phyloP scores from a whole-genome alignment of 1,139 yeast species.

The Magnusiomyces ingens region DNA sequence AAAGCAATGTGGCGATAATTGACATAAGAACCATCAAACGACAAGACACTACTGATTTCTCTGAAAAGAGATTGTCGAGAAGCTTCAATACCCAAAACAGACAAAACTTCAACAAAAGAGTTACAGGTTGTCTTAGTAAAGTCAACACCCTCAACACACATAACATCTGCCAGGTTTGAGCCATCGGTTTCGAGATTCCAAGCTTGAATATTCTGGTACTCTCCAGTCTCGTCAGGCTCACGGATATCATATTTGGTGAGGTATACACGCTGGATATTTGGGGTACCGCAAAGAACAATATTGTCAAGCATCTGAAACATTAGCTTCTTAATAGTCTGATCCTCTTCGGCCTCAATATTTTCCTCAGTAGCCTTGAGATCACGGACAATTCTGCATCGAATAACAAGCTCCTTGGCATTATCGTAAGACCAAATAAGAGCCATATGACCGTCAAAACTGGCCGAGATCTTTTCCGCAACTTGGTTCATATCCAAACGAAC shows the following conservation, averaged over 20 bases:
- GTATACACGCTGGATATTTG: slow-evolving; percentile 85
- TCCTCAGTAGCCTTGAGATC: slow-evolving; percentile 92
- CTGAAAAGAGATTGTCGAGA: slow-evolving; percentile 90
- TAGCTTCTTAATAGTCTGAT: slow-evolving; percentile 88
- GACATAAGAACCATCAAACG: slow-evolving; percentile 98
- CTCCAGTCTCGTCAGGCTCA: slow-evolving; percentile 77
- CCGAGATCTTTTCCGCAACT: slow-evolving; percentile 93
- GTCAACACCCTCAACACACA: slow-evolving; percentile 94
- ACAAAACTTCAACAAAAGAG: slow-evolving; percentile 90
- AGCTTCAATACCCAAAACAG: slow-evolving; percentile 97
- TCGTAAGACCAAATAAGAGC: slow-evolving; percentile 99
- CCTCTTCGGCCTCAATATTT: slow-evolving; percentile 94
- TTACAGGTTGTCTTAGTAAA: slow-evolving; percentile 85
- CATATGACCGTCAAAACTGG: slow-evolving; percentile 88
- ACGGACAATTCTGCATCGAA: slow-evolving; percentile 97
- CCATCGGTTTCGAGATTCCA: slow-evolving; percentile 99
- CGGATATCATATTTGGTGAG: slow-evolving; percentile 88
- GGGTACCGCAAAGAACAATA: slow-evolving; percentile 91
- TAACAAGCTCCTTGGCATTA: slow-evolving; percentile 91
- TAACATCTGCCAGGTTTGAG: slow-evolving; percentile 89
- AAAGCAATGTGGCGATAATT: slow-evolving; percentile 98
- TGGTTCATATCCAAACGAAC: slow-evolving; percentile 97
- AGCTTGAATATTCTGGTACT: slow-evolving; percentile 80
- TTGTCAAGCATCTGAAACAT: slow-evolving; percentile 96
- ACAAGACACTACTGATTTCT: slow-evolving; percentile 94